Evolutionary conservation across 495 filamentous ascomycete genomes (phyloP).

Genomic region (Podospora pseudocomata): DNA sequence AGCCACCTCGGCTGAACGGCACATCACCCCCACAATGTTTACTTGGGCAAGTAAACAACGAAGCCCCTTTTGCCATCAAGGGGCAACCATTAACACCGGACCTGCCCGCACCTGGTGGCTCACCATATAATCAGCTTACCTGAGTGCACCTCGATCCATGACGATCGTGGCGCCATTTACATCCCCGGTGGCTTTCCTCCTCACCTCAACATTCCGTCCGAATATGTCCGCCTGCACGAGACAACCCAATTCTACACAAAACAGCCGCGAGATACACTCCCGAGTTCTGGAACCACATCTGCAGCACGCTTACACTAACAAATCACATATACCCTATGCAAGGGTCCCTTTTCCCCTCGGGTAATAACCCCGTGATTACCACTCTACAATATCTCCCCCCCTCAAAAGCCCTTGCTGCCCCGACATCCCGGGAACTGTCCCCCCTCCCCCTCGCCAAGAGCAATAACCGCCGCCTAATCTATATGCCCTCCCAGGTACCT

Average conservation of each 20-base stretch:
- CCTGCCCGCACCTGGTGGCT: neutral
- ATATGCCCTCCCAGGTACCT: neutral
- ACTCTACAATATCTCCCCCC: neutral
- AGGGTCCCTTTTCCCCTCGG: neutral
- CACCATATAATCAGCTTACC: neutral
- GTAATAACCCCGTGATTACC: neutral
- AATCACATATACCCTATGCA: neutral
- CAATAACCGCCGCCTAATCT: conserved; percentile 21
- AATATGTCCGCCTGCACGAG: neutral
- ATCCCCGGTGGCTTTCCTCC: neutral
- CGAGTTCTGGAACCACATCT: neutral
- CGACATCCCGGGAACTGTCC: conserved; percentile 10
- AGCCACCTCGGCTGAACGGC: no score
- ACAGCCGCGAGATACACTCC: neutral
- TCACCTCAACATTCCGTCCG: neutral
- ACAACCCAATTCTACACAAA: neutral
- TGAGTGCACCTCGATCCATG: neutral
- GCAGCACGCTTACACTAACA: neutral
- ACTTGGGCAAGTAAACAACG: neutral
- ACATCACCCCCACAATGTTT: neutral
- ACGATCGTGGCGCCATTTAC: neutral
- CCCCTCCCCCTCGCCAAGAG: conserved; percentile 14
- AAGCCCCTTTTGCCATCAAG: neutral
- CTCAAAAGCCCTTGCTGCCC: neutral
- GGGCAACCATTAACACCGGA: neutral